Percentiles rank a stretch among this genome's conserved stretches.
phyloP scores from a whole-genome alignment of 202 grass and related monocot species.

The Setaria viridis region DNA sequence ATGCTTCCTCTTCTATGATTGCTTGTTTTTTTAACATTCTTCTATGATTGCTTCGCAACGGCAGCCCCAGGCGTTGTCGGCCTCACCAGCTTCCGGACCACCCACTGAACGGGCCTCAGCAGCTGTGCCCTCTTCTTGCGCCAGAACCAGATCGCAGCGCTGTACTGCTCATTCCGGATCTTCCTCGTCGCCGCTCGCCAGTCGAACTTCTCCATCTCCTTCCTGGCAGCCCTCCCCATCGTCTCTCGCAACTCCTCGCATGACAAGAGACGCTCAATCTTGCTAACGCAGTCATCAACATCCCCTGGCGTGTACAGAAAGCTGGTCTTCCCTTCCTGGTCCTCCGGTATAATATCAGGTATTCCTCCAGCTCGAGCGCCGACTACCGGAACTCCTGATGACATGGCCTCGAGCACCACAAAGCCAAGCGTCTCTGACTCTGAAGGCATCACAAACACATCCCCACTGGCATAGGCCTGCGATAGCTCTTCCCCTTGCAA shows the following conservation, averaged over 20 bases:
- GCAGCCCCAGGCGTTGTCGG: background rate
- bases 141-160: constrained; percentile 29
- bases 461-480: constrained; percentile 75
- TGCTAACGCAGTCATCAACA: constrained; percentile 55
- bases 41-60: background rate
- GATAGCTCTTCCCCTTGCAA: constrained; percentile 90
- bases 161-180: constrained; percentile 31
- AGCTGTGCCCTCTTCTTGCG: constrained; percentile 8
- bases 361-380: constrained; percentile 29
- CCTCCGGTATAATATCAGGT: constrained; percentile 24
- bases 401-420: constrained; percentile 31
- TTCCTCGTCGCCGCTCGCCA: constrained; percentile 20
- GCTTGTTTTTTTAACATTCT: background rate
- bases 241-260: background rate
- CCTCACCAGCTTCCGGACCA: background rate
- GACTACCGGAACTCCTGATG: constrained; percentile 17
- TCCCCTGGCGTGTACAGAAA: constrained; percentile 55
- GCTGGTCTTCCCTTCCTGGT: constrained; percentile 30
- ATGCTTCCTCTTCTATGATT: too few relatives aligned
- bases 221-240: constrained; percentile 33
- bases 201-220: constrained; percentile 32
- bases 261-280: constrained; percentile 64
- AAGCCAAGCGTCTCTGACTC: constrained; percentile 27
- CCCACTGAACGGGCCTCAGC: background rate
- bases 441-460: constrained; percentile 28